These are phyloP conservation scores for Rhodotorula graminis DNA, from an alignment of 768 basidiomycete species.

Conservation along the genomic window DNA sequence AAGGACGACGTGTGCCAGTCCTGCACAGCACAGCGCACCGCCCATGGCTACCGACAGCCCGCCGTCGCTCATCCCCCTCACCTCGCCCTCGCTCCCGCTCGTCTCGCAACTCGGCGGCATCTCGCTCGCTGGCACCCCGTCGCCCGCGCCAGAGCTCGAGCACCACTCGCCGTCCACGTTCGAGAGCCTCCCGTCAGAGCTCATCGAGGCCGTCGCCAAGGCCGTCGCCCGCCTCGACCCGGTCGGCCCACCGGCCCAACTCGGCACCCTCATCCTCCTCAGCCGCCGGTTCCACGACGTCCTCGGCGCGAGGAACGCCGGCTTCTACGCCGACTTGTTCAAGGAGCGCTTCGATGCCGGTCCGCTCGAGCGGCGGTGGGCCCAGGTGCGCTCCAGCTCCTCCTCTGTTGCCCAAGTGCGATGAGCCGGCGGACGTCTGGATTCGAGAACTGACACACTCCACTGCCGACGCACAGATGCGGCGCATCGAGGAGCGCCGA, in stretches of 20 bases:
- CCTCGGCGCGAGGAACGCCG: conserved; percentile 44
- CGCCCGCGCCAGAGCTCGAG: not conserved
- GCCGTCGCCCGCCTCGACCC: conserved; percentile 47
- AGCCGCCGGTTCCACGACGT: conserved; percentile 52
- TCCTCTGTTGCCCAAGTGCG: not conserved
- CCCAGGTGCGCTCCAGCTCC: not conserved
- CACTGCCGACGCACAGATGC: conserved; percentile 16
- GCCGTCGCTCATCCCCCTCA: not conserved
- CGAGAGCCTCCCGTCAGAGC: conserved; percentile 56
- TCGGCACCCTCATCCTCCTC: conserved; percentile 54
- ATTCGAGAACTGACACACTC: too few relatives aligned
- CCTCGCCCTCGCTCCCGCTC: conserved; percentile 7
- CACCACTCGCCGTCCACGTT: conserved; percentile 46
- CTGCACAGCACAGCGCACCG: not conserved
- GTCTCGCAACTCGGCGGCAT: not conserved
- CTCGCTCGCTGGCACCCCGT: not conserved
- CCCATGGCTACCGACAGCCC: not conserved
- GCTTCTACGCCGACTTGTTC: conserved; percentile 34
- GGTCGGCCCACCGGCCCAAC: conserved; percentile 49
- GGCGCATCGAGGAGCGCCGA: conserved; percentile 24
- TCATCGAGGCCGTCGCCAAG: conserved; percentile 58
- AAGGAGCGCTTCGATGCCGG: conserved; percentile 32
- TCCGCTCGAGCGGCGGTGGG: conserved; percentile 29
- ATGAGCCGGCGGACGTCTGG: too few relatives aligned
- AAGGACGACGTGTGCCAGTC: not conserved